Evolutionary conservation across 2,329 filamentous ascomycete genomes (phyloP).

Genomic region (Fusarium mexicanum): DNA sequence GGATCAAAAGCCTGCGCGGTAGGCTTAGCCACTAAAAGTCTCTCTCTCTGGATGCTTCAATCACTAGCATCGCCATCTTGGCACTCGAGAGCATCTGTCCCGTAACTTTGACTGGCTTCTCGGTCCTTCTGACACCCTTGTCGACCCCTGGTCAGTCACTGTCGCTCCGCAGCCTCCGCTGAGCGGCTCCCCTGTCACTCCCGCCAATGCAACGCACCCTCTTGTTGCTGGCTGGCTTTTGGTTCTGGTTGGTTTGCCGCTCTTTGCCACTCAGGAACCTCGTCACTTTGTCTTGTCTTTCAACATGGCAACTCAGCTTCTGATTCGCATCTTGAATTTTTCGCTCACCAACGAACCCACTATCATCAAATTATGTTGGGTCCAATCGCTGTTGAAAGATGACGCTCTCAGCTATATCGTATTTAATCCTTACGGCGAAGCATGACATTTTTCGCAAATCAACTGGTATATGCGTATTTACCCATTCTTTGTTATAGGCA

Average conservation of each 20-base stretch:
- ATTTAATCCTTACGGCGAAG: constrained; percentile 17
- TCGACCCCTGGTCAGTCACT: constrained; percentile 26
- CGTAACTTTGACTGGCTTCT: constrained; percentile 42
- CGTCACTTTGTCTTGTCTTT: constrained; percentile 14
- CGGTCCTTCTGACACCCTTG: constrained; percentile 37
- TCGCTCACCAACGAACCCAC: constrained; percentile 11
- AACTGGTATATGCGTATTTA: background rate
- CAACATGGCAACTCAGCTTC: constrained; percentile 7
- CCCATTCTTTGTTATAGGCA: constrained; percentile 10
- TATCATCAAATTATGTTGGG: constrained; percentile 19
- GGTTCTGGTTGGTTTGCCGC: constrained; percentile 15
- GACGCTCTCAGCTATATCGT: constrained; percentile 3
- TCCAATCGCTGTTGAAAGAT: constrained; percentile 27
- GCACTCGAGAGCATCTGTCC: constrained; percentile 25
- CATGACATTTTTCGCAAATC: constrained; percentile 5
- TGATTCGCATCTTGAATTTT: constrained; percentile 32
- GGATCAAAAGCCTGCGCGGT: constrained; percentile 16
- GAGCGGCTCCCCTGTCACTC: constrained; percentile 32
- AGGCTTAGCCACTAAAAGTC: constrained; percentile 26
- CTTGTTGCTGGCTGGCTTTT: constrained; percentile 2
- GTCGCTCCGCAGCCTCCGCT: constrained; percentile 4
- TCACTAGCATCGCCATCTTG: constrained; percentile 16
- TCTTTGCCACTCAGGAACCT: constrained; percentile 37
- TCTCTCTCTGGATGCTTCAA: background rate
- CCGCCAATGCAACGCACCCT: constrained; percentile 3